A percentile compares a stretch with the other conserved stretches of the same genome.
Evolutionary conservation across 306 rosid species (phyloP).

Genomic region (Ammopiptanthus mongolicus): DNA sequence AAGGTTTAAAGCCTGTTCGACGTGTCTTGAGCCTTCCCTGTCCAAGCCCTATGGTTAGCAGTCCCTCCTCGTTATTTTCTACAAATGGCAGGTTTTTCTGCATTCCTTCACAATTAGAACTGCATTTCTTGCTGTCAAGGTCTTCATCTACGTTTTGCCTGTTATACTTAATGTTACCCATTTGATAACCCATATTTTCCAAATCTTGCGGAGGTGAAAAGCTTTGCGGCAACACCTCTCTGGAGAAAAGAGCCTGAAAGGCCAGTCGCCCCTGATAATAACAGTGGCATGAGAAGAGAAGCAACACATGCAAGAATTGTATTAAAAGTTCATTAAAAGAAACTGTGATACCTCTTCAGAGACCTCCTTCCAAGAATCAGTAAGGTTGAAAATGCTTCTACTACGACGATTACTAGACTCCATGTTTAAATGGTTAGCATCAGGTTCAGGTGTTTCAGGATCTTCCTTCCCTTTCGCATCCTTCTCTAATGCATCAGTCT

Average conservation of each 20-base stretch:
- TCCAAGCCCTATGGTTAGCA: slow-evolving; percentile 68
- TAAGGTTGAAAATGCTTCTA: slow-evolving; percentile 47
- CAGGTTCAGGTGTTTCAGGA: slow-evolving; percentile 55
- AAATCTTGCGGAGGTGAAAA: slow-evolving; percentile 68
- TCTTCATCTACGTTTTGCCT: slow-evolving; percentile 27
- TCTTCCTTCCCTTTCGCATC: slow-evolving; percentile 57
- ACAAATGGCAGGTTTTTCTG: slow-evolving; percentile 27
- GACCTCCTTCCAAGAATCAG: slow-evolving; percentile 89
- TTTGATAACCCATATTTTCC: slow-evolving; percentile 33
- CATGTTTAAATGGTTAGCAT: slow-evolving; percentile 36
- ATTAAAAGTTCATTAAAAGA: slow-evolving; percentile 2
- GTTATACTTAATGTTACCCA: slow-evolving; percentile 24
- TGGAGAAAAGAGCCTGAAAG: slow-evolving; percentile 80
- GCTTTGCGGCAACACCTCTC: slow-evolving; percentile 86
- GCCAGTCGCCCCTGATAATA: slow-evolving; percentile 73
- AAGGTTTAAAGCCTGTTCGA: slow-evolving; percentile 91
- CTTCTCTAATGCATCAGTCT: slow-evolving; percentile 79
- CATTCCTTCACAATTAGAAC: slow-evolving; percentile 29
- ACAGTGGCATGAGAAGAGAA: slow-evolving; percentile 28
- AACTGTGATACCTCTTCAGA: slow-evolving; percentile 72
- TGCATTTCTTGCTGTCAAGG: slow-evolving; percentile 38
- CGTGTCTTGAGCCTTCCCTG: slow-evolving; percentile 55
- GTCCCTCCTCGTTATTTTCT: slow-evolving; percentile 44
- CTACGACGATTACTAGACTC: slow-evolving; percentile 56
- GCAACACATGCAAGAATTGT: slow-evolving; percentile 8